A percentile compares a stretch with the other conserved stretches of the same genome.
Evolutionary conservation across 2,329 filamentous ascomycete genomes (phyloP).

Genomic region (Apiospora saccharicola): DNA sequence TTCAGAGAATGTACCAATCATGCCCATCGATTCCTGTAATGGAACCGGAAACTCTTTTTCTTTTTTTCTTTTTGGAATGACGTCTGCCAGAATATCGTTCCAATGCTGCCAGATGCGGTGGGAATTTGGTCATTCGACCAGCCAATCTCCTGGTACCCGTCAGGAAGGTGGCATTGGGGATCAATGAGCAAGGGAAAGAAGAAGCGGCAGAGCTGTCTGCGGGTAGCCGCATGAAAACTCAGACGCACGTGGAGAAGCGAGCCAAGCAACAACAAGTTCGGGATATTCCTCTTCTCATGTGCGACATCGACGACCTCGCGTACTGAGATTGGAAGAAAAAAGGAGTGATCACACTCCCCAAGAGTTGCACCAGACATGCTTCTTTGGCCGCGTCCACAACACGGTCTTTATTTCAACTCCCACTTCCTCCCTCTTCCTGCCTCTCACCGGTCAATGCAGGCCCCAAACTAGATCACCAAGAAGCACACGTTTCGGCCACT

Average conservation of each 20-base stretch:
- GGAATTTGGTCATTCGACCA: neutral
- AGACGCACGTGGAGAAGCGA: constrained; percentile 17
- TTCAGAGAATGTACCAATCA: constrained; percentile 1
- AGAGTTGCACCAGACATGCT: constrained; percentile 8
- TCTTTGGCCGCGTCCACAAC: neutral
- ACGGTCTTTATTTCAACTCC: constrained; percentile 16
- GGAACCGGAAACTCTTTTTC: neutral
- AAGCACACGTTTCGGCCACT: constrained; percentile 1
- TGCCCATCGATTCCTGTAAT: neutral
- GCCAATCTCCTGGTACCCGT: neutral
- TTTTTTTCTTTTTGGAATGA: too few species aligned
- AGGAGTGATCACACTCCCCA: neutral
- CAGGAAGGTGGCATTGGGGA: neutral
- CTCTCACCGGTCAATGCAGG: constrained; percentile 17
- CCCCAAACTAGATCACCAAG: neutral
- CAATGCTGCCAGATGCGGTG: neutral
- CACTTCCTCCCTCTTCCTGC: neutral
- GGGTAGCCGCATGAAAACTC: neutral
- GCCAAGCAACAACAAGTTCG: neutral
- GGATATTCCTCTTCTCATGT: neutral
- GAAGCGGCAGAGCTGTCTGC: constrained; percentile 12
- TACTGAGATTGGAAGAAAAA: neutral
- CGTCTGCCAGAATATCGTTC: neutral
- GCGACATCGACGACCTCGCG: neutral
- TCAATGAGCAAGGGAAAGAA: neutral